Percentiles rank a stretch among this genome's conserved stretches.
Conservation (phyloP, 1,284 basidiomycete genomes). For the Trichosporon sp. region DNA sequence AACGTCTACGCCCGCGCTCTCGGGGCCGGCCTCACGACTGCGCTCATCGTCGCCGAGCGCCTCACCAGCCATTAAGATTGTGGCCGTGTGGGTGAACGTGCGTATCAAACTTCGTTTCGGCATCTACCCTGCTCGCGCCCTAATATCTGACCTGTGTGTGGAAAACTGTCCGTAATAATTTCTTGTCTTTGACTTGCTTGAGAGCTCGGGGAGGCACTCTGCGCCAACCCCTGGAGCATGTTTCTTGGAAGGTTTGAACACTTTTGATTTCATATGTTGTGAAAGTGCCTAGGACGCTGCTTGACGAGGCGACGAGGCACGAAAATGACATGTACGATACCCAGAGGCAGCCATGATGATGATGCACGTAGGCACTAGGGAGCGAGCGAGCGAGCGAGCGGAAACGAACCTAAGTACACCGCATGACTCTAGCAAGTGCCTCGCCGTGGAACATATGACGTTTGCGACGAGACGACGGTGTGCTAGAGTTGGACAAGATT, state of each 20-base stretch:
- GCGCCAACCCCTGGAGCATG: neutral
- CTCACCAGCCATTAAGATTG: constrained; percentile 13
- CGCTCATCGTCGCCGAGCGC: constrained; percentile 38
- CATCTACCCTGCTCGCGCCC: neutral
- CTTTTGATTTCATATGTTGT: neutral
- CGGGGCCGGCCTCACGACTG: constrained; percentile 39
- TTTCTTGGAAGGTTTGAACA: neutral
- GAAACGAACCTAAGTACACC: neutral
- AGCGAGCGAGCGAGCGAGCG: neutral
- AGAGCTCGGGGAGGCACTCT: neutral
- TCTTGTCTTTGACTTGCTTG: neutral
- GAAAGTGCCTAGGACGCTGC: neutral
- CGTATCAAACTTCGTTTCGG: neutral
- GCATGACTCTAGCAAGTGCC: neutral
- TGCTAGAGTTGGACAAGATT: neutral
- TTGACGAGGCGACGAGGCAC: neutral
- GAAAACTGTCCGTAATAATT: neutral
- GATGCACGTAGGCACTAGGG: neutral
- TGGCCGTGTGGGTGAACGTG: neutral
- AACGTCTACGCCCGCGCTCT: constrained; percentile 43
- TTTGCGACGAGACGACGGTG: neutral
- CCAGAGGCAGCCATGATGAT: neutral
- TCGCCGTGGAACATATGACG: neutral
- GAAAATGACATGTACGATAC: neutral
- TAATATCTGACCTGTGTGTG: neutral